phyloP scores from a whole-genome alignment of 2,329 filamentous ascomycete genomes.

The Oidium heveae region DNA sequence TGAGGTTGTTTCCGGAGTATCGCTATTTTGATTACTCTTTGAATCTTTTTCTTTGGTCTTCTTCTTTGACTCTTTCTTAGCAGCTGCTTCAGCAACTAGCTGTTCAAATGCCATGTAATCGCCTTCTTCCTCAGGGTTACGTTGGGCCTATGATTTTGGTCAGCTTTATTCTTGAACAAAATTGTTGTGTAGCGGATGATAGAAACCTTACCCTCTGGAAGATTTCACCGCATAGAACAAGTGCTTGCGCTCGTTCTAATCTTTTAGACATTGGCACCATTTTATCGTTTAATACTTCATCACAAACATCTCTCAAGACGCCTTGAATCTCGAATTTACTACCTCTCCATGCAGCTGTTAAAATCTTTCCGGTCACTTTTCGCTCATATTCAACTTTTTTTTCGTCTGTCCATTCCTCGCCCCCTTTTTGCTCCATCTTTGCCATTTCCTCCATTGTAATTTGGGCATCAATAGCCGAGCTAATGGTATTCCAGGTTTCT shows the following conservation, averaged over 20 bases:
- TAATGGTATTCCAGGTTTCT: constrained; percentile 96
- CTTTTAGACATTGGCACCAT: constrained; percentile 64
- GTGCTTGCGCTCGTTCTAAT: constrained; percentile 69
- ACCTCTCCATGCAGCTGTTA: constrained; percentile 86
- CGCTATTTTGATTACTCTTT: constrained; percentile 4
- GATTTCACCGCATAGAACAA: constrained; percentile 72
- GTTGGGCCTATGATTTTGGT: constrained; percentile 37
- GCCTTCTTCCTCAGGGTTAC: constrained; percentile 85
- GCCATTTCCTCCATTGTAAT: constrained; percentile 99
- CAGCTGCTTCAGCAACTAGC: constrained; percentile 83
- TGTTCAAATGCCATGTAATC: constrained; percentile 98
- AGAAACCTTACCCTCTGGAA: constrained; percentile 44
- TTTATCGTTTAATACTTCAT: constrained; percentile 56
- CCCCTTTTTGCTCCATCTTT: constrained; percentile 76
- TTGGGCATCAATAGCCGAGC: constrained; percentile 85
- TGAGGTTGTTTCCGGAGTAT: constrained; percentile 12
- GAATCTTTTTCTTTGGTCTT: constrained; percentile 32
- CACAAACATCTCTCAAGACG: constrained; percentile 83
- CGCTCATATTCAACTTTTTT: constrained; percentile 89
- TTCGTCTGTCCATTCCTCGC: constrained; percentile 96
- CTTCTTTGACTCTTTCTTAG: constrained; percentile 70
- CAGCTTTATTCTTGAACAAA: constrained; percentile 1
- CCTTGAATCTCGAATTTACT: constrained; percentile 97
- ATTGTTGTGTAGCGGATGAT: not conserved
- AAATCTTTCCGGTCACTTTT: constrained; percentile 87